Percentiles rank a stretch among this genome's conserved stretches.
These are phyloP conservation scores for Phanerochaete carnosa DNA, from an alignment of 768 basidiomycete species.

Conservation along the genomic window DNA sequence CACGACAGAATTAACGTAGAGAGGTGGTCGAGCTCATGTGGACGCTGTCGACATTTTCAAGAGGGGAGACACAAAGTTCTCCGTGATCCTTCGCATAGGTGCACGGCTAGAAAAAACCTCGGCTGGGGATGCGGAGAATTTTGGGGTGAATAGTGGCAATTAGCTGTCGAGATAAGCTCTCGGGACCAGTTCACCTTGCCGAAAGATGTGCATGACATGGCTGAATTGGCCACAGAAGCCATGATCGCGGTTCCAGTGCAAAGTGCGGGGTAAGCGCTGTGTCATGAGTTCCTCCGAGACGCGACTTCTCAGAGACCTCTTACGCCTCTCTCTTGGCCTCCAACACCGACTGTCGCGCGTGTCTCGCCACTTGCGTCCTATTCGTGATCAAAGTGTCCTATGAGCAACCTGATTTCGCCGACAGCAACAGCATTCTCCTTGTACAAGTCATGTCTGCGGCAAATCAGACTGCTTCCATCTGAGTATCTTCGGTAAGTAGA, in stretches of 20 bases:
- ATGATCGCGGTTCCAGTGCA: not conserved
- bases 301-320: not conserved
- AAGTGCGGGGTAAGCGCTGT: not conserved
- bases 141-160: not conserved
- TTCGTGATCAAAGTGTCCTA: not conserved
- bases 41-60: not conserved
- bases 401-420: not conserved
- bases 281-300: not conserved
- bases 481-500: conserved; percentile 40
- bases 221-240: not conserved
- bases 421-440: conserved; percentile 24
- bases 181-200: not conserved
- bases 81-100: not conserved
- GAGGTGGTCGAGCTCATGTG: conserved; percentile 3
- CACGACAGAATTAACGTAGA: not conserved
- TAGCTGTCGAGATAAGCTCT: not conserved
- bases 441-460: conserved; percentile 39
- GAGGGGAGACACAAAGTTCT: not conserved
- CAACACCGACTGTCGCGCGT: not conserved
- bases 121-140: not conserved
- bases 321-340: not conserved
- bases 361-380: not conserved
- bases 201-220: not conserved
- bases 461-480: conserved; percentile 42
- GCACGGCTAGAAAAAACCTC: not conserved